These are phyloP conservation scores for Pseudopediastrum boryanum DNA, from an alignment of 139 green algal genomes.

Conservation along the genomic window DNA sequence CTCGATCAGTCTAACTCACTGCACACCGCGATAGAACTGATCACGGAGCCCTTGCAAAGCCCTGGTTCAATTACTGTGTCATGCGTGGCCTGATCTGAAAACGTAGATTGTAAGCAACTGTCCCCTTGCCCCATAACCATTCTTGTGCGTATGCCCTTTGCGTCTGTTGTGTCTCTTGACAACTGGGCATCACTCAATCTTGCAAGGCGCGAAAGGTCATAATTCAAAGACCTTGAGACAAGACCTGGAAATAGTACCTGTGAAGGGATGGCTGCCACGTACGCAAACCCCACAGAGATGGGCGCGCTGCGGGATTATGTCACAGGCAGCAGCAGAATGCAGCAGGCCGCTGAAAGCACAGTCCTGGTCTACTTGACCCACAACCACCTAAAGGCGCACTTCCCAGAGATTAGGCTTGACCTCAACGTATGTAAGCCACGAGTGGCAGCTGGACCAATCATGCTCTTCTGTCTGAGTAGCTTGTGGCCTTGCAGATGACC, in stretches of 20 bases:
- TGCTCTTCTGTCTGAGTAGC: background rate
- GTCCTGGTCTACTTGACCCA: constrained; percentile 91
- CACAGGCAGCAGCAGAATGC: constrained; percentile 39
- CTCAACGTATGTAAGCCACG: constrained; percentile 69
- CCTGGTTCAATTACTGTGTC: too few species aligned
- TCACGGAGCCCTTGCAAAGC: too few species aligned
- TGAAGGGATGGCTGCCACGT: constrained; percentile 25
- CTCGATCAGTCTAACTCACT: too few species aligned
- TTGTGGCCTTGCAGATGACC: constrained; percentile 67
- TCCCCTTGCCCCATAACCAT: too few species aligned
- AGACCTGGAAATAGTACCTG: background rate
- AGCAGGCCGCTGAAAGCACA: constrained; percentile 80
- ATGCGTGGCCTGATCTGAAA: too few species aligned
- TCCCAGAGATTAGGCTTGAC: constrained; percentile 95
- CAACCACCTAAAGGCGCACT: constrained; percentile 89
- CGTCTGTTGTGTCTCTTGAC: too few species aligned
- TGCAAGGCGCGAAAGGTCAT: too few species aligned
- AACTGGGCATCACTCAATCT: too few species aligned
- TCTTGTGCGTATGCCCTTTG: too few species aligned
- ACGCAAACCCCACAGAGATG: constrained; percentile 43
- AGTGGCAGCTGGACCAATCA: background rate
- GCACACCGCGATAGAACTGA: too few species aligned
- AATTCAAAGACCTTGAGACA: too few species aligned
- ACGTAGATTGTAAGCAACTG: too few species aligned
- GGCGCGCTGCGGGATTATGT: constrained; percentile 69